These are phyloP conservation scores for Ceratocystis diversiconidia DNA, from an alignment of 2,329 filamentous ascomycete species.

Conservation along the genomic window DNA sequence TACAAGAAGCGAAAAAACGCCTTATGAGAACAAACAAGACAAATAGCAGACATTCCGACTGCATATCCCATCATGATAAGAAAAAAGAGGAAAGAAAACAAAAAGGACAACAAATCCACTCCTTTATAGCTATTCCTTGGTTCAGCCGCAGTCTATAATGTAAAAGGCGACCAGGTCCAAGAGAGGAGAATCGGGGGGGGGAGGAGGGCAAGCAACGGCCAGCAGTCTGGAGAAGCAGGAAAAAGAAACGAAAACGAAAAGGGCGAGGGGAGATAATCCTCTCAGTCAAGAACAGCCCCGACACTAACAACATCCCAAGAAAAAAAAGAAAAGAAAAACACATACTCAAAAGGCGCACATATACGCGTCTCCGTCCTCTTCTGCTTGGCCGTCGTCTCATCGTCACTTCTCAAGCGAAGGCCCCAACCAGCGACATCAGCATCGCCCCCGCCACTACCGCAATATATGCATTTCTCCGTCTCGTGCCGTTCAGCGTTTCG, in stretches of 20 bases:
- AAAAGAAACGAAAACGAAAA: background rate
- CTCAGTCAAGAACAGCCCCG: background rate
- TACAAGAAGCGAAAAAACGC: background rate
- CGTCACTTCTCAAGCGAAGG: constrained; percentile 43
- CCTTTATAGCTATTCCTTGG: background rate
- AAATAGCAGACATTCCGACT: background rate
- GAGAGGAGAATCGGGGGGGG: background rate
- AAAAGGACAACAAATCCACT: background rate
- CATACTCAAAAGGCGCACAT: background rate
- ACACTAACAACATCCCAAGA: background rate
- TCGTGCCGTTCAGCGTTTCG: constrained; percentile 46
- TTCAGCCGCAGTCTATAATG: background rate
- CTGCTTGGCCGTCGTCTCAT: background rate
- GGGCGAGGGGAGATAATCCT: background rate
- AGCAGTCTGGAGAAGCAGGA: background rate
- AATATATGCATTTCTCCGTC: constrained; percentile 46
- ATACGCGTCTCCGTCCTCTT: background rate
- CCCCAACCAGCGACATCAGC: constrained; percentile 58
- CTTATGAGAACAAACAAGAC: background rate
- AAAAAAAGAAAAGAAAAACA: background rate
- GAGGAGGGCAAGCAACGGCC: no score
- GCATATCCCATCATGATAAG: background rate
- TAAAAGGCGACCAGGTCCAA: background rate
- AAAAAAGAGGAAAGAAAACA: background rate
- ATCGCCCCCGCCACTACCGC: constrained; percentile 49